Evolutionary conservation across 1,284 basidiomycete species (phyloP).

Genomic region (Cryptococcus sp.): DNA sequence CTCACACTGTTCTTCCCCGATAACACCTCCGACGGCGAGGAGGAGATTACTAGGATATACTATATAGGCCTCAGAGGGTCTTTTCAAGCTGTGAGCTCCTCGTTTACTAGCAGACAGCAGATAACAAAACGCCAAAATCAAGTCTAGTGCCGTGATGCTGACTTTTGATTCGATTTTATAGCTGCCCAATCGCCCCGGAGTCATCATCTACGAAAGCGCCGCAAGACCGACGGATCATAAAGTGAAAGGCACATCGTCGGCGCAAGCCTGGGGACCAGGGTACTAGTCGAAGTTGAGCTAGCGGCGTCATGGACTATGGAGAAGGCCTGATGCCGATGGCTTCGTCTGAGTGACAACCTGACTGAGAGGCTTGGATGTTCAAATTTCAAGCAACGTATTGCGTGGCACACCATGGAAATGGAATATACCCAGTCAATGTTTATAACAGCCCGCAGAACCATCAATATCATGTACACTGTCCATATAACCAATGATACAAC

Average conservation of each 20-base stretch:
- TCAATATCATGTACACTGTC: too few relatives aligned
- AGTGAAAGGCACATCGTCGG: constrained; percentile 20
- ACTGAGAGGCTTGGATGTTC: too few relatives aligned
- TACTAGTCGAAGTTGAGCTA: constrained; percentile 2
- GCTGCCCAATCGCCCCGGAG: constrained; percentile 48
- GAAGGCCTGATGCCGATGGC: too few relatives aligned
- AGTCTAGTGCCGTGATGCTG: not conserved
- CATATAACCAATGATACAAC: too few relatives aligned
- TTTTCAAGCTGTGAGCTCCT: constrained; percentile 47
- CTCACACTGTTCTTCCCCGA: constrained; percentile 50
- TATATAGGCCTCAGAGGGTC: constrained; percentile 51
- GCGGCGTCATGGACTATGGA: too few relatives aligned
- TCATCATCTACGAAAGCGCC: constrained; percentile 51
- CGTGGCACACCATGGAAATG: too few relatives aligned
- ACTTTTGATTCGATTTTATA: constrained; percentile 14
- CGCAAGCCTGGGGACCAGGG: constrained; percentile 17
- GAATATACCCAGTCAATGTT: too few relatives aligned
- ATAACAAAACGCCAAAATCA: not conserved
- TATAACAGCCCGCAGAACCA: too few relatives aligned
- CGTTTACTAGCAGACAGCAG: too few relatives aligned
- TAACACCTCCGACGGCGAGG: constrained; percentile 48
- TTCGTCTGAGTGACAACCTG: too few relatives aligned
- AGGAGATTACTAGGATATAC: constrained; percentile 50
- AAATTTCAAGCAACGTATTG: too few relatives aligned
- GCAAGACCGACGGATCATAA: constrained; percentile 52